Conservation (phyloP, 2,329 filamentous ascomycete species). For the Remersonia thermophila region DNA sequence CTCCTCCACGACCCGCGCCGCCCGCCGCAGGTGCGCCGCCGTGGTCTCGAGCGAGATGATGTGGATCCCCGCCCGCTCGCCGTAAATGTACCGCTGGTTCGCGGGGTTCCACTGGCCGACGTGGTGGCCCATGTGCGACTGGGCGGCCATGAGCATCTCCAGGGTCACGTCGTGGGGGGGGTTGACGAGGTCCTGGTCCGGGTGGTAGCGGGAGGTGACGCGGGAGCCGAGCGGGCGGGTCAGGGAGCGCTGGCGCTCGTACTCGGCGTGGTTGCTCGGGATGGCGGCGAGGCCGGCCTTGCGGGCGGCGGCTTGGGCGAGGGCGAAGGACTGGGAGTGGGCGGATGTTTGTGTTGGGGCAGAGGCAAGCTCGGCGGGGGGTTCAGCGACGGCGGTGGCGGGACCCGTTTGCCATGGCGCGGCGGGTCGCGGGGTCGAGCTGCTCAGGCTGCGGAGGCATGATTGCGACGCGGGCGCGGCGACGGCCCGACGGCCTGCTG, state of each 20-base stretch:
- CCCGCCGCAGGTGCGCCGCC: slow-evolving; percentile 78
- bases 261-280: slow-evolving; percentile 26
- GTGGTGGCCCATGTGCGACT: slow-evolving; percentile 82
- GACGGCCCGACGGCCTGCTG: slow-evolving; percentile 41
- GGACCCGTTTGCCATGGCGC: too few species aligned
- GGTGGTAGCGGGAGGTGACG: slow-evolving; percentile 47
- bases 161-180: slow-evolving; percentile 79
- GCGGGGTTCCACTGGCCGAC: slow-evolving; percentile 88
- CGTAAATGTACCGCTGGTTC: slow-evolving; percentile 90
- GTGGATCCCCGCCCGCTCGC: slow-evolving; percentile 76
- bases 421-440: too few species aligned
- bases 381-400: slow-evolving; percentile 15
- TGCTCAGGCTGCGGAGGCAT: slow-evolving; percentile 29
- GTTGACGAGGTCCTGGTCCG: slow-evolving; percentile 52
- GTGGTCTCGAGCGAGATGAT: slow-evolving; percentile 88
- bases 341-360: not conserved
- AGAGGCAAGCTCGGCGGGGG: not conserved
- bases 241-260: slow-evolving; percentile 30
- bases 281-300: slow-evolving; percentile 16
- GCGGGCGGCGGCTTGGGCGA: slow-evolving; percentile 16
- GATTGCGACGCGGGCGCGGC: slow-evolving; percentile 29
- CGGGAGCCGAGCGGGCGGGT: slow-evolving; percentile 37
- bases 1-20: slow-evolving; percentile 82
- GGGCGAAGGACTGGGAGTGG: slow-evolving; percentile 3
- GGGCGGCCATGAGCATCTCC: slow-evolving; percentile 77